Evolutionary conservation across 2,329 filamentous ascomycete species (phyloP).

Genomic region (Botrytis deweyae): DNA sequence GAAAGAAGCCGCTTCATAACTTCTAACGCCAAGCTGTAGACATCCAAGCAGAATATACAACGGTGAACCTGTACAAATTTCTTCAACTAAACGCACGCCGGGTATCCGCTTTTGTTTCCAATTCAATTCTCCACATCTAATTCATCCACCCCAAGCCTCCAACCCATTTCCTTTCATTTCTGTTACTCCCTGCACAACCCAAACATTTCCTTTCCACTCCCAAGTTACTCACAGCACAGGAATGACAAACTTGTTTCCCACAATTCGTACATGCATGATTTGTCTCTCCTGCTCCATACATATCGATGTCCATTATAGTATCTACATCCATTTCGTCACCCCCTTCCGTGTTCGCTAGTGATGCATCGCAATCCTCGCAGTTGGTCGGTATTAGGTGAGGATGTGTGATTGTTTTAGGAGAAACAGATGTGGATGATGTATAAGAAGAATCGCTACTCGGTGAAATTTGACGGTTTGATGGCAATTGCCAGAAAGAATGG

Average conservation of each 20-base stretch:
- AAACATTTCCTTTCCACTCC: conserved; percentile 55
- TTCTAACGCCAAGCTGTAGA: conserved; percentile 8
- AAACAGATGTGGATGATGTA: conserved; percentile 27
- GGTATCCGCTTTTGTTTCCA: conserved; percentile 16
- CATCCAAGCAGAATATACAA: conserved; percentile 6
- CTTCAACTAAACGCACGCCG: neutral
- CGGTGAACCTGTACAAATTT: neutral
- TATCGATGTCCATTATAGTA: conserved; percentile 41
- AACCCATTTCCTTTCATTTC: conserved; percentile 26
- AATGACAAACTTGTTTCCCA: conserved; percentile 56
- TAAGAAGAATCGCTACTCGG: conserved; percentile 36
- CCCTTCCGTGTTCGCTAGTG: conserved; percentile 31
- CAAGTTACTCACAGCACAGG: conserved; percentile 59
- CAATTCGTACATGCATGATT: conserved; percentile 50
- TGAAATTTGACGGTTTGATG: conserved; percentile 38
- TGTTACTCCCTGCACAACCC: conserved; percentile 45
- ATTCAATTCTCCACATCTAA: neutral
- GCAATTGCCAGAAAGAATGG: conserved; percentile 62
- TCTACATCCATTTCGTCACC: conserved; percentile 47
- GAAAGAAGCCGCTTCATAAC: neutral
- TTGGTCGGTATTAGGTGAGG: conserved; percentile 37
- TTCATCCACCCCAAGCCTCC: conserved; percentile 31
- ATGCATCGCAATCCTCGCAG: conserved; percentile 56
- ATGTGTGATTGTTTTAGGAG: conserved; percentile 23
- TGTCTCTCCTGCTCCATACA: conserved; percentile 28